Percentiles rank a stretch among this genome's conserved stretches.
Evolutionary conservation across 192 early-diverging fungal species (phyloP).

Genomic region (Coemansia sp.): DNA sequence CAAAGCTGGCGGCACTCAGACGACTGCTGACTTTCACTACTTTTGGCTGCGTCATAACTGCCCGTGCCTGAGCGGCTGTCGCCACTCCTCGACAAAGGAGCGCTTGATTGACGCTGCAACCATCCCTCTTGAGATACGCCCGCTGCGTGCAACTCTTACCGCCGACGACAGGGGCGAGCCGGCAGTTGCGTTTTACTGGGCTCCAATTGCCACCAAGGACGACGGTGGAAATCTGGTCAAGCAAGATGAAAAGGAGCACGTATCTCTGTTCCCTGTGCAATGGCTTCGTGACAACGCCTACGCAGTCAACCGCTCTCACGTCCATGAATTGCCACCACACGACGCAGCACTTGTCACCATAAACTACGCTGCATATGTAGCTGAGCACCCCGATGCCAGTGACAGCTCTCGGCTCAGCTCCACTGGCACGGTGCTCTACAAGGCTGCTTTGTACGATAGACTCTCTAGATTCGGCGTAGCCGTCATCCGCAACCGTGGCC

Average conservation of each 20-base stretch:
- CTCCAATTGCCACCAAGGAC: slow-evolving; percentile 45
- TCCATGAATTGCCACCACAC: slow-evolving; percentile 41
- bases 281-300: slow-evolving; percentile 53
- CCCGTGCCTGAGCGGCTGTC: slow-evolving; percentile 50
- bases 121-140: slow-evolving; percentile 46
- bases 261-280: slow-evolving; percentile 20
- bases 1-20: background rate
- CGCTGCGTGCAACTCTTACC: slow-evolving; percentile 25
- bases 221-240: slow-evolving; percentile 26
- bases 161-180: slow-evolving; percentile 5
- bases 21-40: slow-evolving; percentile 49
- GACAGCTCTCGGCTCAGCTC: background rate
- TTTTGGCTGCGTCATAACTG: slow-evolving; percentile 58
- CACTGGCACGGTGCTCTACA: slow-evolving; percentile 22
- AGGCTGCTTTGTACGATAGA: slow-evolving; percentile 23
- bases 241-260: slow-evolving; percentile 35
- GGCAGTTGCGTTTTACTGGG: slow-evolving; percentile 37
- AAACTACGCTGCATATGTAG: slow-evolving; percentile 26
- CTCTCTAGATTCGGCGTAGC: slow-evolving; percentile 48
- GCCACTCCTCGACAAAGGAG: slow-evolving; percentile 42
- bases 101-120: slow-evolving; percentile 48
- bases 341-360: slow-evolving; percentile 36
- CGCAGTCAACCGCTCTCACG: slow-evolving; percentile 22
- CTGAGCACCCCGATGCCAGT: background rate
- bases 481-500: slow-evolving; percentile 45